These are phyloP conservation scores for Xanthoconium stramineum DNA, from an alignment of 768 basidiomycete genomes.

Conservation along the genomic window DNA sequence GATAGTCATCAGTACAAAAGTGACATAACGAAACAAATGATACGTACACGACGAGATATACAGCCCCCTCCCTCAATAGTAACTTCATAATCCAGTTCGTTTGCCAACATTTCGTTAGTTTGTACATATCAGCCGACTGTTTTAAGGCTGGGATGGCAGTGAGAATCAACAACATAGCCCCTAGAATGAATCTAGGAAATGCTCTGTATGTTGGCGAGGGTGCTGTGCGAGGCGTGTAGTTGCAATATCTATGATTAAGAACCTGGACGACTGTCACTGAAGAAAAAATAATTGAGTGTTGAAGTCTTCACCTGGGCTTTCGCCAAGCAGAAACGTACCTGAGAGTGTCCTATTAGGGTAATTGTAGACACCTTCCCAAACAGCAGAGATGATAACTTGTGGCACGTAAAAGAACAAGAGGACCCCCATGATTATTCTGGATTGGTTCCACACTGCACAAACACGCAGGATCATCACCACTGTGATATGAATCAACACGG, in stretches of 20 bases:
- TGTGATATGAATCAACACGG: not conserved
- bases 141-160: not conserved
- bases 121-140: conserved; percentile 1
- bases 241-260: conserved; percentile 1
- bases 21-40: not conserved
- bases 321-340: not conserved
- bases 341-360: not conserved
- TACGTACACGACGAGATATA: conserved; percentile 14
- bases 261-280: not conserved
- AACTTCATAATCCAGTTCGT: conserved; percentile 1
- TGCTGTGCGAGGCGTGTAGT: not conserved
- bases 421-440: conserved; percentile 3
- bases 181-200: conserved; percentile 4
- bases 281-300: not conserved
- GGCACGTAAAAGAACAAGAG: conserved; percentile 1
- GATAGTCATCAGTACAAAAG: not conserved
- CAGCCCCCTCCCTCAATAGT: conserved; percentile 6
- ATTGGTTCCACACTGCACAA: conserved; percentile 13
- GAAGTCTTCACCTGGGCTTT: not conserved
- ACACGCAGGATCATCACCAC: conserved; percentile 20
- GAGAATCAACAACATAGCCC: not conserved
- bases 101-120: conserved; percentile 7
- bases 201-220: not conserved
- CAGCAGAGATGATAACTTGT: not conserved
- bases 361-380: conserved; percentile 4